phyloP scores from a whole-genome alignment of 768 basidiomycete species.

The Auricularia sp. region DNA sequence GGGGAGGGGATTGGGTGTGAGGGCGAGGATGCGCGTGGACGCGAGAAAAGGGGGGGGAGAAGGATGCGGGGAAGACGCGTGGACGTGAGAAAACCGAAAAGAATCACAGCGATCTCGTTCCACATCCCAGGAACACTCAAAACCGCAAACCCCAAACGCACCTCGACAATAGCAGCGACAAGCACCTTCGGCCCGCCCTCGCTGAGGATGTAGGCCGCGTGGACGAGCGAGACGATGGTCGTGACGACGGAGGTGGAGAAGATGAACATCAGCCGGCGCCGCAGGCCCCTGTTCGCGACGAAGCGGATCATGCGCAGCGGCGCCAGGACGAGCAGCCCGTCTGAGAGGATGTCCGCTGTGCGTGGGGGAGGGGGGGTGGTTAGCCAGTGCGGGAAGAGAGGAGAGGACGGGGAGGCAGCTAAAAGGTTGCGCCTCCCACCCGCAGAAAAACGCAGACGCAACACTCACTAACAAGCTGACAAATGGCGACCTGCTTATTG shows the following conservation, averaged over 20 bases:
- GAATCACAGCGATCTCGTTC: too few relatives aligned
- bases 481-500: slow-evolving; percentile 36
- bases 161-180: slow-evolving; percentile 35
- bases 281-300: slow-evolving; percentile 29
- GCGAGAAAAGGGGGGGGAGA: too few relatives aligned
- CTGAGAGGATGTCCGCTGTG: slow-evolving; percentile 38
- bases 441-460: too few relatives aligned
- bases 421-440: too few relatives aligned
- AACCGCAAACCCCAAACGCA: slow-evolving; percentile 10
- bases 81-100: too few relatives aligned
- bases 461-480: slow-evolving; percentile 44
- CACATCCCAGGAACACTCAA: too few relatives aligned
- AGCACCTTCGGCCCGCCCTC: slow-evolving; percentile 19
- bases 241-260: slow-evolving; percentile 47
- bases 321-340: slow-evolving; percentile 33
- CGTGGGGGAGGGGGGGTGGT: not conserved
- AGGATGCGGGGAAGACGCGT: too few relatives aligned
- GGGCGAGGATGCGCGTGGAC: too few relatives aligned
- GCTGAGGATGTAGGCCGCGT: slow-evolving; percentile 31
- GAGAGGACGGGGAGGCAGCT: too few relatives aligned
- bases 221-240: slow-evolving; percentile 33
- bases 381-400: too few relatives aligned
- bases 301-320: slow-evolving; percentile 36
- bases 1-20: too few relatives aligned
- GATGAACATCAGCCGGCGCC: slow-evolving; percentile 35